phyloP scores from a whole-genome alignment of 169 alveolate genomes.

The Cryptosporidium parvum region DNA sequence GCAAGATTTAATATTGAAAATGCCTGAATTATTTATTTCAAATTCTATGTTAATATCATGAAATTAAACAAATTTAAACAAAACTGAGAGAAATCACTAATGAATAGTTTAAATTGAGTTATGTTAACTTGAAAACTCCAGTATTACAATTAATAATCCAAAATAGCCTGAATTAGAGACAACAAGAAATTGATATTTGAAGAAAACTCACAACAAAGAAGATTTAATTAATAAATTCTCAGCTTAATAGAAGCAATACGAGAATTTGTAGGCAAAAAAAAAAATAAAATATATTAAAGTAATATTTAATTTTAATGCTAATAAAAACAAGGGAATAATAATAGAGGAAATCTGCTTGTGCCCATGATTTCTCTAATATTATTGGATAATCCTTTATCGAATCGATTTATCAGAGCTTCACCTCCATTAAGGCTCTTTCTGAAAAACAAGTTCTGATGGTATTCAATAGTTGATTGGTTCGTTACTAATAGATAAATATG shows the following conservation, averaged over 20 bases:
- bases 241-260: not conserved
- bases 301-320: not conserved
- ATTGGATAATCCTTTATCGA: slow-evolving; percentile 21
- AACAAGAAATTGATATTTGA: too few species aligned
- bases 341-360: slow-evolving; percentile 36
- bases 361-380: slow-evolving; percentile 68
- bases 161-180: not conserved
- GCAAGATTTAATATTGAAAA: too few species aligned
- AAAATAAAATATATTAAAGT: too few species aligned
- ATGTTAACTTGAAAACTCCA: too few species aligned
- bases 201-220: not conserved
- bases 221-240: not conserved
- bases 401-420: not conserved
- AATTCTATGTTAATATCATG: too few species aligned
- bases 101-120: too few species aligned
- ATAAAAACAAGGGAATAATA: slow-evolving; percentile 52
- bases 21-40: too few species aligned
- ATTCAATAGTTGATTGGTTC: slow-evolving; percentile 69
- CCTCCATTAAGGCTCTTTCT: slow-evolving; percentile 22
- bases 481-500: slow-evolving; percentile 49
- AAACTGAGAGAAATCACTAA: too few species aligned
- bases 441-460: slow-evolving; percentile 21
- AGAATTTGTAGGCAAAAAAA: not conserved
- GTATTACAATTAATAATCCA: not conserved
- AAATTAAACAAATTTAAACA: too few species aligned